Percentiles rank a stretch among this genome's conserved stretches.
Evolutionary conservation across 768 basidiomycete species (phyloP).

Genomic region (Phylloporus rhodoxanthus): DNA sequence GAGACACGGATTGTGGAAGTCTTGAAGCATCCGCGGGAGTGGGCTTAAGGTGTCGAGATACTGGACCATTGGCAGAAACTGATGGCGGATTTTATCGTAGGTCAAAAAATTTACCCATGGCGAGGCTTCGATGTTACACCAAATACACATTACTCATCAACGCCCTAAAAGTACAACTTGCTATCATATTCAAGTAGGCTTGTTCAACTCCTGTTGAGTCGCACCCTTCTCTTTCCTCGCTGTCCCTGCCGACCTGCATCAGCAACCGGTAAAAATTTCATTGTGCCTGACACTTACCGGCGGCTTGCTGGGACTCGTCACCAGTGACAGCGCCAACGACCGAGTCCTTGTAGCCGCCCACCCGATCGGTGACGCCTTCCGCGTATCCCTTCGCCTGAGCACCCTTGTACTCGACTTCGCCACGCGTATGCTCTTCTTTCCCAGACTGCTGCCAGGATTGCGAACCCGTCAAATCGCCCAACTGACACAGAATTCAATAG

Average conservation of each 20-base stretch:
- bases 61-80: neutral
- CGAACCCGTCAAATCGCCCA: slow-evolving; percentile 42
- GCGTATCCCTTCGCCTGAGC: slow-evolving; percentile 47
- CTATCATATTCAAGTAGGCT: slow-evolving; percentile 17
- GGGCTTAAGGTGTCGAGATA: slow-evolving; percentile 35
- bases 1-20: slow-evolving; percentile 62
- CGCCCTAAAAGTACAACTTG: neutral
- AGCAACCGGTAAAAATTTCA: rapidly evolving
- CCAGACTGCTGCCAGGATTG: slow-evolving; percentile 40
- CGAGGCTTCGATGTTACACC: neutral
- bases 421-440: slow-evolving; percentile 45
- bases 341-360: slow-evolving; percentile 47
- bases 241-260: slow-evolving; percentile 38
- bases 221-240: slow-evolving; percentile 48
- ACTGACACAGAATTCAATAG: slow-evolving; percentile 12
- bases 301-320: slow-evolving; percentile 45
- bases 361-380: slow-evolving; percentile 42
- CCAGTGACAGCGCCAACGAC: slow-evolving; percentile 52
- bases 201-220: slow-evolving; percentile 49
- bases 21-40: slow-evolving; percentile 57
- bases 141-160: neutral
- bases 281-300: slow-evolving; percentile 31
- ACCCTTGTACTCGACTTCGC: slow-evolving; percentile 42
- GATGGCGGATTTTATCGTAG: neutral
- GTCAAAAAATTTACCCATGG: too few relatives aligned